Evolutionary conservation across 2,329 filamentous ascomycete species (phyloP), one percentile per base, ranked within the genome.

Genomic region (Conoideocrella luteorostrata): DNA sequence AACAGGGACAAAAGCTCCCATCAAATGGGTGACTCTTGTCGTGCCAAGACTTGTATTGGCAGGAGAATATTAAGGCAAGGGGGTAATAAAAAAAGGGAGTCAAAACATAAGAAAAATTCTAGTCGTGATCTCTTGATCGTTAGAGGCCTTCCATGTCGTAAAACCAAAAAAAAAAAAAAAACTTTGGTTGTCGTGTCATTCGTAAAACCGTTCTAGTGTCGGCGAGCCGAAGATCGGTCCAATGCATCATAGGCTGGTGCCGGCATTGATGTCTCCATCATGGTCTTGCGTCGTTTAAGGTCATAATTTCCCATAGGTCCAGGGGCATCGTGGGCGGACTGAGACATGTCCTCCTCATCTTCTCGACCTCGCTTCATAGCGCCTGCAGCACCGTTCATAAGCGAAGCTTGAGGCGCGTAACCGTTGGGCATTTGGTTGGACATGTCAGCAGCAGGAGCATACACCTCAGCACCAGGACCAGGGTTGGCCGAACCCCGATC

Each of bases 231-330:
- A 44, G 72, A 63, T 49, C 73, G 70, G 50, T 61, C 71, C 58
- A 76, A 65, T 15, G 68, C 53, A 39, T 78, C 73, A 53, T 76
- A 78, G 15, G 60, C 63, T 18, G 74, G 65, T 18, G 68, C 62
- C 20, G 74, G 66, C n/a, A 75, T 69, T 3, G 70, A 67, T 10
- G 72, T 68, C 54, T 87, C 82, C 50, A 80, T 76, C 52, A 86
- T 72, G 0, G 86, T 90, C 71, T 90, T 91, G 50, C 87, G 82
- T 53, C 88, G 81, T 69, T 94, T 94, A 47, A 84, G 64, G 18
- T 85, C 77, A 49, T 81, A 67, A 35, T 82, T 78, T 10, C 55
- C 57, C 52, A 61, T 55, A 18, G 51, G 45, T 17, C 52, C 54
- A 18, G 56, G 45, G 13, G 54, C 59, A 35, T 76, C 76, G 56